A percentile compares a stretch with the other conserved stretches of the same genome.
phyloP scores from a whole-genome alignment of 169 alveolate genomes.

The Fabrea salina region DNA sequence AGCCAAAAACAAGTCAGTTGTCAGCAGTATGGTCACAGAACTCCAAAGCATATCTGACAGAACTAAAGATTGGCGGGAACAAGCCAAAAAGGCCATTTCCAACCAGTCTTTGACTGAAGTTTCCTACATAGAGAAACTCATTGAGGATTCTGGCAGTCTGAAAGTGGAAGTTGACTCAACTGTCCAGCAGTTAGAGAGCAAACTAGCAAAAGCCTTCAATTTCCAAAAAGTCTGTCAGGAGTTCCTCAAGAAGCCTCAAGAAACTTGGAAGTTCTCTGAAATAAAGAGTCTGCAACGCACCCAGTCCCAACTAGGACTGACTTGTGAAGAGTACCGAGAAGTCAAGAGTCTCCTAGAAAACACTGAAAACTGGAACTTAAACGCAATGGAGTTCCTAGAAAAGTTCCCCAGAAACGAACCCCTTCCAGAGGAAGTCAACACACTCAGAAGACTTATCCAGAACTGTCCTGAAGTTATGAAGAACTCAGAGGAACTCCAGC shows the following conservation, averaged over 20 bases:
- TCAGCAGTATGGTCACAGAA: slow-evolving; percentile 14
- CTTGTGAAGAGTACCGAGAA: not conserved
- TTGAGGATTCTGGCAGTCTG: not conserved
- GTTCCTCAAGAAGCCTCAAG: not conserved
- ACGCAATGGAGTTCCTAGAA: not conserved
- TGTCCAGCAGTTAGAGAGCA: not conserved
- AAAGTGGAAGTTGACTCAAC: not conserved
- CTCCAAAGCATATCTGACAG: not conserved
- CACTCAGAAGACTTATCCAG: not conserved
- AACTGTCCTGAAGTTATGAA: not conserved
- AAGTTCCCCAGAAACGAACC: not conserved
- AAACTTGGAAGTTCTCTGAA: not conserved
- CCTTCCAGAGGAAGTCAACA: not conserved
- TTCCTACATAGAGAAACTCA: not conserved
- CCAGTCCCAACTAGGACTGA: not conserved
- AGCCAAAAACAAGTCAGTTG: slow-evolving; percentile 5
- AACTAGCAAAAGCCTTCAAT: not conserved
- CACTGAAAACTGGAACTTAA: not conserved
- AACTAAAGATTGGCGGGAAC: slow-evolving; percentile 21
- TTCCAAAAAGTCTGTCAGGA: not conserved
- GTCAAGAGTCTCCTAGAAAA: not conserved
- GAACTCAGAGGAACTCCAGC: not conserved
- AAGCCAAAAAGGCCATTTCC: not conserved
- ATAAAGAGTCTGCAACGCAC: not conserved
- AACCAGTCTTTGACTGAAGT: not conserved